Evolutionary conservation across 2,329 filamentous ascomycete species (phyloP).

Genomic region (Botrytis sinoallii): DNA sequence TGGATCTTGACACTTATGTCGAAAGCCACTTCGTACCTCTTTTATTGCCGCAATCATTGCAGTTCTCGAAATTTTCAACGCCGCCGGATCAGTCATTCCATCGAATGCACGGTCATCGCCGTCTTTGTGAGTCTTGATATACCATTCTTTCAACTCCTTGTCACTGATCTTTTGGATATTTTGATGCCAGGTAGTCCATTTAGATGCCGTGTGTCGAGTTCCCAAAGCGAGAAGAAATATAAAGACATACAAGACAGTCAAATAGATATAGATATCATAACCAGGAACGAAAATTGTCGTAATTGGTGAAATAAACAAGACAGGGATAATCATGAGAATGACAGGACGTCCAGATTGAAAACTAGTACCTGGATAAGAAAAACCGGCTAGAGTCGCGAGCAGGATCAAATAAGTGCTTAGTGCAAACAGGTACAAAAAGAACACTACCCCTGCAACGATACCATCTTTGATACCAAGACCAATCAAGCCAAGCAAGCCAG

Average conservation of each 20-base stretch:
- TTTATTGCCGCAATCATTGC: conserved; percentile 41
- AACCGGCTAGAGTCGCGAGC: conserved; percentile 49
- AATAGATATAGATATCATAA: conserved; percentile 55
- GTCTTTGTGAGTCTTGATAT: conserved; percentile 20
- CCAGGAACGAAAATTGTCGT: conserved; percentile 49
- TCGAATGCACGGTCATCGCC: conserved; percentile 12
- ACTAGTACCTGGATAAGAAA: conserved; percentile 49
- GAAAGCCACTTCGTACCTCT: conserved; percentile 16
- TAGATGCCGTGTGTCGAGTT: conserved; percentile 50
- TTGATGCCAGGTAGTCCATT: conserved; percentile 58
- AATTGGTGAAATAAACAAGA: conserved; percentile 56
- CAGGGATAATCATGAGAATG: conserved; percentile 53
- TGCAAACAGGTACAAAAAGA: conserved; percentile 56
- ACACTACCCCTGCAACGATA: conserved; percentile 50
- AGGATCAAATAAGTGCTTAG: conserved; percentile 57
- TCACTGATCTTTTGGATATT: conserved; percentile 51
- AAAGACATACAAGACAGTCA: conserved; percentile 52
- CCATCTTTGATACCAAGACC: conserved; percentile 45
- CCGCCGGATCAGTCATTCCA: conserved; percentile 39
- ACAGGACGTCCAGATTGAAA: conserved; percentile 49
- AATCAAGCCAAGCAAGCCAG: conserved; percentile 47
- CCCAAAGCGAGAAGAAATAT: conserved; percentile 49
- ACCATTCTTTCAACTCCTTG: conserved; percentile 47
- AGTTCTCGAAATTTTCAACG: conserved; percentile 7
- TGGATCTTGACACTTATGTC: conserved; percentile 19